phyloP scores from a whole-genome alignment of 2,329 filamentous ascomycete genomes.

The Pyrenophora tritici-repentis region DNA sequence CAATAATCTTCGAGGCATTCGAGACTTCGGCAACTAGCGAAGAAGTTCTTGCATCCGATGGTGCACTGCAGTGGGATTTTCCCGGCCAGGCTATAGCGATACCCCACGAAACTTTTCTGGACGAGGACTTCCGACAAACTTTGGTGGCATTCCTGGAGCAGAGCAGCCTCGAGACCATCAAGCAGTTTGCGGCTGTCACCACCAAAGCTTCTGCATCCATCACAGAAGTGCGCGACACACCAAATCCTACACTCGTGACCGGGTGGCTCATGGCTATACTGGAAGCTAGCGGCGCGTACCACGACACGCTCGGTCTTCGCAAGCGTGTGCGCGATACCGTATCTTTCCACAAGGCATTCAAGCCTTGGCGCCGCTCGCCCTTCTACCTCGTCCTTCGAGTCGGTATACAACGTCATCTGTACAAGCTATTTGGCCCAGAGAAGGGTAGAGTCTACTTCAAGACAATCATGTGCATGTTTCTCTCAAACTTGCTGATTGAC shows the following conservation, averaged over 20 bases:
- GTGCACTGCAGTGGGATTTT: slow-evolving; percentile 62
- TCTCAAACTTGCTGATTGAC: slow-evolving; percentile 52
- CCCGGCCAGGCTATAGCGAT: slow-evolving; percentile 58
- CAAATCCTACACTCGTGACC: slow-evolving; percentile 60
- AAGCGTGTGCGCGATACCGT: slow-evolving; percentile 68
- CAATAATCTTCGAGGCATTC: slow-evolving; percentile 65
- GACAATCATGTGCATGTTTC: slow-evolving; percentile 54
- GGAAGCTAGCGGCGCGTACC: slow-evolving; percentile 55
- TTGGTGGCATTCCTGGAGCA: slow-evolving; percentile 60
- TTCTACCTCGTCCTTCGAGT: slow-evolving; percentile 67
- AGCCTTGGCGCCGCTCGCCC: slow-evolving; percentile 65
- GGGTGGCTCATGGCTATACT: slow-evolving; percentile 64
- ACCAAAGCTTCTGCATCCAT: slow-evolving; percentile 56
- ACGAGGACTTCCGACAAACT: slow-evolving; percentile 51
- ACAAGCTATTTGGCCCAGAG: slow-evolving; percentile 44
- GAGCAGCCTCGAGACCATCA: slow-evolving; percentile 58
- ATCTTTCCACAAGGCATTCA: slow-evolving; percentile 50
- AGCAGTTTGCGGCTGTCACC: slow-evolving; percentile 56
- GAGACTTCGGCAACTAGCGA: slow-evolving; percentile 61
- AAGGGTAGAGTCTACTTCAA: slow-evolving; percentile 60
- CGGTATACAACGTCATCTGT: slow-evolving; percentile 57
- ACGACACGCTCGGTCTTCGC: slow-evolving; percentile 36
- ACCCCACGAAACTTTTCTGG: slow-evolving; percentile 46
- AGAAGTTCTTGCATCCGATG: slow-evolving; percentile 56
- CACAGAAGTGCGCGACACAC: slow-evolving; percentile 61